Percentiles rank a stretch among this genome's conserved stretches.
phyloP scores from a whole-genome alignment of 2,329 filamentous ascomycete species.

The Aspergillus brasiliensis region DNA sequence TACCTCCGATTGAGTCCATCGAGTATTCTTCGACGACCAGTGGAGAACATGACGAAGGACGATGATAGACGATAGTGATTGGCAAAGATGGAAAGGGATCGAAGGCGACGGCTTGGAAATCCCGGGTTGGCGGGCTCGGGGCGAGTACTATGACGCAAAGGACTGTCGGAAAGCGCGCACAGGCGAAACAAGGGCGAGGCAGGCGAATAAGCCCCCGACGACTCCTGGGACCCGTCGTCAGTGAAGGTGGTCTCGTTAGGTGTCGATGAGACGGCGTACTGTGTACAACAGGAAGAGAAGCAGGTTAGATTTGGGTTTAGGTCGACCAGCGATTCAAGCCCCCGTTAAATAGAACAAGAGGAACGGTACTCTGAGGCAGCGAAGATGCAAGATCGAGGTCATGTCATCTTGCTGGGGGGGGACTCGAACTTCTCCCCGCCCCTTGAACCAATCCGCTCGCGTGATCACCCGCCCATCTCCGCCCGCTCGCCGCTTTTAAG shows the following conservation, averaged over 20 bases:
- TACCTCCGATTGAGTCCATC: constrained; percentile 51
- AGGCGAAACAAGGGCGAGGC: constrained; percentile 9
- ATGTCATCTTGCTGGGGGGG: not conserved
- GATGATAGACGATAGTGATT: constrained; percentile 12
- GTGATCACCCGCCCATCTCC: constrained; percentile 7
- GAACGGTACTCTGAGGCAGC: not conserved
- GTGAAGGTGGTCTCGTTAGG: not conserved
- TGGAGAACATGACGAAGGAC: constrained; percentile 43
- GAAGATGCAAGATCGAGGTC: constrained; percentile 7
- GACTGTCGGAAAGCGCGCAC: constrained; percentile 11
- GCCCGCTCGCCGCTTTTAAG: not conserved
- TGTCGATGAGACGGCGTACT: not conserved
- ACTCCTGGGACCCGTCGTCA: not conserved
- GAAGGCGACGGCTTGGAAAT: constrained; percentile 27
- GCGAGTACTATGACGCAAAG: constrained; percentile 47
- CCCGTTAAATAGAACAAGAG: not conserved
- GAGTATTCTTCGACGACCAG: constrained; percentile 44
- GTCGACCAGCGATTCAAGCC: constrained; percentile 5
- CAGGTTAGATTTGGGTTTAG: not conserved
- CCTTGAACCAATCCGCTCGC: constrained; percentile 3
- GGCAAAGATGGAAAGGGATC: constrained; percentile 20
- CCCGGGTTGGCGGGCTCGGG: constrained; percentile 26
- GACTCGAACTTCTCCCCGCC: not conserved
- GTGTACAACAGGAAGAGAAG: not conserved
- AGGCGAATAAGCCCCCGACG: not conserved